Base-by-base conservation (phyloP, 768 basidiomycete species). In the Hysterangium stoloniferum region DNA sequence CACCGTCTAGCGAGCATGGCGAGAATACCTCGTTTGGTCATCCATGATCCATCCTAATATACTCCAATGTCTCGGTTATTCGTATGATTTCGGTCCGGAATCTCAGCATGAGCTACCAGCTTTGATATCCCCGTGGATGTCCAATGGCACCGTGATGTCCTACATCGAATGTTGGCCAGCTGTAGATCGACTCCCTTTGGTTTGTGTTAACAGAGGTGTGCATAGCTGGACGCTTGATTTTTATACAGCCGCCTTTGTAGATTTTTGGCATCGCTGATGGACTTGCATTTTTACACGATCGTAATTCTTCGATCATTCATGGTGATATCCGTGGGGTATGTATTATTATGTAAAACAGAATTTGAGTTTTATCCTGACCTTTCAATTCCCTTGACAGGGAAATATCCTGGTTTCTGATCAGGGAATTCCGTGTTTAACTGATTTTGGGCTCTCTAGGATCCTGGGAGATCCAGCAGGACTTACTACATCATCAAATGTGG, bases 91-190 rank as follows among this genome's bases (percentile, higher is more conserved):
- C 20, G 22, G 11, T 27, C 44, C 29, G 22, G 11, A 28, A 15
- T 12, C 25, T 11, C 13, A 15, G 11, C 7, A 11, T 7, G 9
- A 45, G 20, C 7, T 29, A 11, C 44, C 44, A 7, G 11, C 44
- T 8, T 29, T 45, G 20, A 45, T 45, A 45, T 45, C 44, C 6
- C 44, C 13, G 12, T 45, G 44, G 44, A 45, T 45, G 44, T 27
- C 44, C 6, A 45, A 45, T 15, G 44, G 44, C 8, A 8, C 44
- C 24, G 13, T 45, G 12, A 9, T 41, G 12, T 41, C 38, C 8
- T 41, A 41, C 38, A 41, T 41, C 9, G 8, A 41, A 22, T 12
- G 8, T 8, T 8, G 22, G 8, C 9, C 38, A 41, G 20, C 12
- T 20, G 38, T 41, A 8, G 38, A 41, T 20, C 38, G 38, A 12